phyloP scores from a whole-genome alignment of 140 eudicot species.

The Ambrosia hybrid region DNA sequence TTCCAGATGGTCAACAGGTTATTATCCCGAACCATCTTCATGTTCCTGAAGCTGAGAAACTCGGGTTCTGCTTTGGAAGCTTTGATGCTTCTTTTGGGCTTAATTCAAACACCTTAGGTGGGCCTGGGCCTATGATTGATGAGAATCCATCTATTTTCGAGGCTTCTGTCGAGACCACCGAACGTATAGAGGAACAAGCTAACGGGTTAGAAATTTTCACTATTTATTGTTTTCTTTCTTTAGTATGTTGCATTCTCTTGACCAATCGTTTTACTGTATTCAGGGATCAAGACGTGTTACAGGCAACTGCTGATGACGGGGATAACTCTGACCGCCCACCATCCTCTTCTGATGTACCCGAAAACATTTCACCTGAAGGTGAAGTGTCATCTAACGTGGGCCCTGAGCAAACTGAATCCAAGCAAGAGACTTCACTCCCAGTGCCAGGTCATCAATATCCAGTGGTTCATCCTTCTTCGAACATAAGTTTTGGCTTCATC shows the following conservation, averaged over 20 bases:
- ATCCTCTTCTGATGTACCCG: constrained; percentile 45
- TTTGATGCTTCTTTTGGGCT: constrained; percentile 71
- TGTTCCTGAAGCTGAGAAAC: constrained; percentile 79
- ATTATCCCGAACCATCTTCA: constrained; percentile 85
- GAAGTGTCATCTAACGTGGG: constrained; percentile 47
- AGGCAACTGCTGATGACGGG: constrained; percentile 36
- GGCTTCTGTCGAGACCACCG: constrained; percentile 49
- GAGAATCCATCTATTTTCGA: constrained; percentile 50
- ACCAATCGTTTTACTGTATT: constrained; percentile 26
- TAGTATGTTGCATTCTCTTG: neutral
- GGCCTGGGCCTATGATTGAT: constrained; percentile 31
- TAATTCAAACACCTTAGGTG: constrained; percentile 29
- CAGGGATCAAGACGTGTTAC: constrained; percentile 49
- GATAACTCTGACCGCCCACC: constrained; percentile 43
- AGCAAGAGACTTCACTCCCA: constrained; percentile 44
- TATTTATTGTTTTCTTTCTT: constrained; percentile 10
- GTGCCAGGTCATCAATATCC: constrained; percentile 55
- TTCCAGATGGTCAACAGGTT: constrained; percentile 66
- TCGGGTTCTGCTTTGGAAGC: constrained; percentile 88
- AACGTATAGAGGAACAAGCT: constrained; percentile 43
- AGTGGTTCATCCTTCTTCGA: constrained; percentile 49
- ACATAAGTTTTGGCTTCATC: constrained; percentile 52
- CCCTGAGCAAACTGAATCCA: constrained; percentile 52
- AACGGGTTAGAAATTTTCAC: constrained; percentile 40
- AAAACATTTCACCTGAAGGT: constrained; percentile 26